Percentiles rank a stretch among this genome's conserved stretches.
Evolutionary conservation across 768 basidiomycete species (phyloP).

Genomic region (Tricholoma sp.): DNA sequence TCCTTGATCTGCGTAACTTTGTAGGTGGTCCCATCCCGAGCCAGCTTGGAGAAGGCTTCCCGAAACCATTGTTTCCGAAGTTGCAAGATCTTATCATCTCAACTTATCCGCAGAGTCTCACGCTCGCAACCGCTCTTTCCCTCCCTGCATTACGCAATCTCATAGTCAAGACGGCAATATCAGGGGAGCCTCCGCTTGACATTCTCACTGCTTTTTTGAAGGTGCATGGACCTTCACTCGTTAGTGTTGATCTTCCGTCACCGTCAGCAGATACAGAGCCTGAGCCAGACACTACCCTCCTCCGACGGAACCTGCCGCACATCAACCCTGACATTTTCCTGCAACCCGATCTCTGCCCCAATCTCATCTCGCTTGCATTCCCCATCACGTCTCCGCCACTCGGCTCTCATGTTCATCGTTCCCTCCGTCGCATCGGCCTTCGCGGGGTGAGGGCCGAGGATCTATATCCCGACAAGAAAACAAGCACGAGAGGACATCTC

Average conservation of each 20-base stretch:
- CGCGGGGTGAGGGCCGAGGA: conserved; percentile 36
- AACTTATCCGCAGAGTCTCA: conserved; percentile 30
- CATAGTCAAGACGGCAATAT: conserved; percentile 31
- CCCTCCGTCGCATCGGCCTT: conserved; percentile 44
- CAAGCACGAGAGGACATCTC: conserved; percentile 34
- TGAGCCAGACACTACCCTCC: conserved; percentile 23
- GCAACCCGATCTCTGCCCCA: conserved; percentile 35
- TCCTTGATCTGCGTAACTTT: conserved; percentile 43
- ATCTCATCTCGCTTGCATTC: conserved; percentile 40
- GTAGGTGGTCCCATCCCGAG: conserved; percentile 19
- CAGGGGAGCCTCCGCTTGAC: conserved; percentile 13
- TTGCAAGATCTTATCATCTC: conserved; percentile 41
- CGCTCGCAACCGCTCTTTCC: conserved; percentile 30
- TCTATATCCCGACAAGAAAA: conserved; percentile 39
- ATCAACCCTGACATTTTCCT: conserved; percentile 41
- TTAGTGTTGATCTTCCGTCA: conserved; percentile 35
- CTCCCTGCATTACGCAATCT: conserved; percentile 41
- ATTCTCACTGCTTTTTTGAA: conserved; percentile 34
- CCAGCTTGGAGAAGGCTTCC: conserved; percentile 8
- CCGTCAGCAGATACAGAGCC: conserved; percentile 30
- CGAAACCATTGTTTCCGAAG: conserved; percentile 31
- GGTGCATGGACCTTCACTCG: conserved; percentile 35
- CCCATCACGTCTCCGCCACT: conserved; percentile 30
- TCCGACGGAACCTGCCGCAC: conserved; percentile 23
- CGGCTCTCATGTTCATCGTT: conserved; percentile 23